A percentile compares a stretch with the other conserved stretches of the same genome.
phyloP scores from a whole-genome alignment of 306 rosid genomes.

The Acacia confusa region DNA sequence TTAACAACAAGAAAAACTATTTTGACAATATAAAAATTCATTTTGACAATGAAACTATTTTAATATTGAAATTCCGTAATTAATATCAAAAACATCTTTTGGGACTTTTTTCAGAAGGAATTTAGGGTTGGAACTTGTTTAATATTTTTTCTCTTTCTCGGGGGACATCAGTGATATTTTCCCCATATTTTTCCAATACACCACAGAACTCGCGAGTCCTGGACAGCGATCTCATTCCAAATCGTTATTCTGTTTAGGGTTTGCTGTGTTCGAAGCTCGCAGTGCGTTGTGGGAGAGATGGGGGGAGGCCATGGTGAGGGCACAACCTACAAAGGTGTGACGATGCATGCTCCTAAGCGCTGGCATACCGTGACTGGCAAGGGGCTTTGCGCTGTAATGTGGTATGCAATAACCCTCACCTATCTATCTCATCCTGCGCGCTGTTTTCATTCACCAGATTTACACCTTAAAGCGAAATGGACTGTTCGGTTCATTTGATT shows the following conservation, averaged over 20 bases:
- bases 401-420: slow-evolving; percentile 26
- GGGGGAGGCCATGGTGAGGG: slow-evolving; percentile 45
- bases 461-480: not conserved
- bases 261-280: not conserved
- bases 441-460: not conserved
- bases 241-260: not conserved
- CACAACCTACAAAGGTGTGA: slow-evolving; percentile 44
- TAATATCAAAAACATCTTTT: too few species aligned
- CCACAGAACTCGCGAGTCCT: not conserved
- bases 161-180: too few species aligned
- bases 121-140: too few species aligned
- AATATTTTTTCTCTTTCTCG: too few species aligned
- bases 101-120: too few species aligned
- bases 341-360: slow-evolving; percentile 60
- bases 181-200: not conserved
- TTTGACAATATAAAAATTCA: too few species aligned
- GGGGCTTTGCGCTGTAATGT: slow-evolving; percentile 97
- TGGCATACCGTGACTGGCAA: slow-evolving; percentile 91
- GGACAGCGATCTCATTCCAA: not conserved
- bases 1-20: too few species aligned
- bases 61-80: too few species aligned
- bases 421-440: not conserved
- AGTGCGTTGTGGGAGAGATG: slow-evolving; percentile 17
- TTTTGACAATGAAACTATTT: too few species aligned
- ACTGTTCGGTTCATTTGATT: not conserved